Conservation (phyloP, 306 rosid species). For the Vachellia collinsii region DNA sequence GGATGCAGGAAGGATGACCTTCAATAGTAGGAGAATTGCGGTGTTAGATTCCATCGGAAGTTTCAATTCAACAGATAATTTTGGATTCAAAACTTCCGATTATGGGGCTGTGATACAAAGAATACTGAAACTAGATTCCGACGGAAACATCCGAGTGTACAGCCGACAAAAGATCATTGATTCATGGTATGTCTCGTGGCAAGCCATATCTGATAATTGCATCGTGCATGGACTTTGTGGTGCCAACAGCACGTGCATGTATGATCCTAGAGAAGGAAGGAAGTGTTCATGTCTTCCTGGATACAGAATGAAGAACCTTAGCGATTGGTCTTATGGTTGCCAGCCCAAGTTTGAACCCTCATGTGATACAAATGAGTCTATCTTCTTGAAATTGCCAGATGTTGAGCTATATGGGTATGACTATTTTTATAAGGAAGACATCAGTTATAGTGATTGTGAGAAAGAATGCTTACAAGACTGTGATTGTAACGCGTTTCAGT, state of each 20-base stretch:
- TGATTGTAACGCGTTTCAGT: slow-evolving; percentile 41
- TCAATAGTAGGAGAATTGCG: slow-evolving; percentile 29
- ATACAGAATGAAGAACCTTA: not conserved
- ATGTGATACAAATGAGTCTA: slow-evolving; percentile 6
- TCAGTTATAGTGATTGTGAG: slow-evolving; percentile 28
- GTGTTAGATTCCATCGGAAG: not conserved
- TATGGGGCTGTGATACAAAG: slow-evolving; percentile 3
- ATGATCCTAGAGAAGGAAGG: not conserved
- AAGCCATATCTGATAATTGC: slow-evolving; percentile 15
- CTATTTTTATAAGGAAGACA: not conserved
- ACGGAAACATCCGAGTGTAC: not conserved
- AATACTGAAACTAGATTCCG: slow-evolving; percentile 19
- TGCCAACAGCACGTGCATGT: slow-evolving; percentile 33
- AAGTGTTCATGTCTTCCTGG: slow-evolving; percentile 32
- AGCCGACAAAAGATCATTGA: not conserved
- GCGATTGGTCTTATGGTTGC: slow-evolving; percentile 43
- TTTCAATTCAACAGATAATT: not conserved
- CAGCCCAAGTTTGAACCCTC: slow-evolving; percentile 35
- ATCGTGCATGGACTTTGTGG: slow-evolving; percentile 43
- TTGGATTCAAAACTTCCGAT: not conserved
- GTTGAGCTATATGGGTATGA: slow-evolving; percentile 38
- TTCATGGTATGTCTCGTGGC: slow-evolving; percentile 45
- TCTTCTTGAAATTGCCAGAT: not conserved
- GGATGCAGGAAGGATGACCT: not conserved
- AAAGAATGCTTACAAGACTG: slow-evolving; percentile 11